Evolutionary conservation across 495 filamentous ascomycete genomes (phyloP), one percentile per base, ranked within the genome.

Genomic region (Hypomontagnella monticulosa): DNA sequence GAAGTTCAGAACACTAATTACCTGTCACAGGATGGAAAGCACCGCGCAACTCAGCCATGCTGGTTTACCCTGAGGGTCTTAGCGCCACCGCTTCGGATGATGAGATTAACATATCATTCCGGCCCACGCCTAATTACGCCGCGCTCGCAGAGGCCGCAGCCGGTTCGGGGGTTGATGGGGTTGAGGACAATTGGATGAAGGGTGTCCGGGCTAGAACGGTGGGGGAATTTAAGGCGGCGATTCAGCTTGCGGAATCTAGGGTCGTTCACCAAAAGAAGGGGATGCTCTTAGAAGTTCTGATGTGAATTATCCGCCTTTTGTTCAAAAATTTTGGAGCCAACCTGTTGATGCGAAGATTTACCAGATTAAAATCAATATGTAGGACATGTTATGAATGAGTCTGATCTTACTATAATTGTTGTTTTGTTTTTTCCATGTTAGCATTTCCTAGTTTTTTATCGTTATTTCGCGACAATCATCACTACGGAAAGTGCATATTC

Each of bases 21-120:
- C n/a, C n/a, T n/a, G 54, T 14, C 15, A 1, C 20, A 70, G 67
- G 59, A 18, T 78, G 72, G 72, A 75, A 78, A 43, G 72, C 76
- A 16, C 73, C 70, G 4, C 63, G 72, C 12, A 71, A 73, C 9
- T 76, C 70, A 1, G 57, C 72, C 7, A 50, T 57, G 14, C 54
- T 76, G 1, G 75, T 78, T 12, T 70, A 78, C 20, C 67, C 72
- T 2, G 53, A 59, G 7, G 71, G 76, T 16, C 64, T 73, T 12
- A 70, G 15, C n/a, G 55, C 27, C 3, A 50, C 57, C 0, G 66
- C 65, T 2, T 50, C 69, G 4, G 66, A 70, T 33, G 67, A 69
- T 12, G 73, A 73, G 15, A 41, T 70, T 8, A 66, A 70, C 38
- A 33, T 63, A 20, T 70, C 69, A 12, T 74, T 72, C 41, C 57